phyloP scores from a whole-genome alignment of 305 asterid genomes.

The Salvia sclarea region DNA sequence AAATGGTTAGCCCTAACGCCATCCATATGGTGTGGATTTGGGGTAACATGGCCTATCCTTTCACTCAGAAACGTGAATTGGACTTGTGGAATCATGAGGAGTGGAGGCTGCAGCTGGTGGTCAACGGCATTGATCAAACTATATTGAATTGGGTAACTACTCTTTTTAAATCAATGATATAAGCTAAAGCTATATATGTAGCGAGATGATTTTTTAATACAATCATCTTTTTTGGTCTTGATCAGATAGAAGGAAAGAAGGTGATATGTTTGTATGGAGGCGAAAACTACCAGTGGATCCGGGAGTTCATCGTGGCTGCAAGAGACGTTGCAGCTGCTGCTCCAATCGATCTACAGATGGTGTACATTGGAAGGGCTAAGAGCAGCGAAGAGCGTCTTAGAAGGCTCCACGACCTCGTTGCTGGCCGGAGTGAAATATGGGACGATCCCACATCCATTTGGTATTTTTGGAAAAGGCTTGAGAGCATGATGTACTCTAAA shows the following conservation, averaged over 20 bases:
- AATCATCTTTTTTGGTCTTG: background rate
- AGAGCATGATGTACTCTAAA: slow-evolving; percentile 87
- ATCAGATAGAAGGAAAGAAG: slow-evolving; percentile 49
- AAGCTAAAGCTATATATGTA: too few species aligned
- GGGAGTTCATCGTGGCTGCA: slow-evolving; percentile 42
- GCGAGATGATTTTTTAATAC: too few species aligned
- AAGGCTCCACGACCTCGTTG: slow-evolving; percentile 39
- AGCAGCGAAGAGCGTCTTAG: slow-evolving; percentile 45
- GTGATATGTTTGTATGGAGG: slow-evolving; percentile 82
- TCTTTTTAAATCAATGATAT: background rate
- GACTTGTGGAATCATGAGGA: slow-evolving; percentile 58
- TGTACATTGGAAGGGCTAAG: slow-evolving; percentile 60
- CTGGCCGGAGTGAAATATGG: slow-evolving; percentile 49
- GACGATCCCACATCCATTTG: slow-evolving; percentile 47
- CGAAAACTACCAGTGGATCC: slow-evolving; percentile 71
- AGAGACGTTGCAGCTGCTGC: slow-evolving; percentile 41
- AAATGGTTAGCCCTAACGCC: slow-evolving; percentile 60
- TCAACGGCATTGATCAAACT: slow-evolving; percentile 55
- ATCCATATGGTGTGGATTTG: slow-evolving; percentile 80
- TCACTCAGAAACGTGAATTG: slow-evolving; percentile 52
- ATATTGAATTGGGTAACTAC: slow-evolving; percentile 61
- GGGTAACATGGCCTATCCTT: slow-evolving; percentile 81
- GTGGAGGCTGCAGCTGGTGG: slow-evolving; percentile 69
- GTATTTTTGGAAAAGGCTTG: slow-evolving; percentile 82
- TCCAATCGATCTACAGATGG: slow-evolving; percentile 55